Base-by-base conservation (phyloP, 768 basidiomycete genomes). In the Tephrocybe rancida region DNA sequence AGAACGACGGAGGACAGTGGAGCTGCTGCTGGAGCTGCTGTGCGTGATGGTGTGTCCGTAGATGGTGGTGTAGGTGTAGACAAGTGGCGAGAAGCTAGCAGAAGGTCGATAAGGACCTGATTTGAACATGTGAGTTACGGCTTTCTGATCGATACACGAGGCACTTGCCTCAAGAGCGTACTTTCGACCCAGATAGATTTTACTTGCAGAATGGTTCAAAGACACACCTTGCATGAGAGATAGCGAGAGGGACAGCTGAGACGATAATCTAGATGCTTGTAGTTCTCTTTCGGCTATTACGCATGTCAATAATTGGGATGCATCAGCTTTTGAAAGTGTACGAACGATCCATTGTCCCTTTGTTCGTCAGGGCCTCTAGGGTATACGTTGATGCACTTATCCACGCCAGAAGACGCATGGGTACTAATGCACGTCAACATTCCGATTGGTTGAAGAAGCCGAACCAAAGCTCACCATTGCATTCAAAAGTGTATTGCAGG, bases 401-500 rank as follows among this genome's bases (percentile, higher is more conserved):
- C 87, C 85, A 92, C 1, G 78, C 55, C 22, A 92, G 67, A 5
- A 90, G 63, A 48, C 87, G 78, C 0, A 83, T 81, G 3, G 90
- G 82, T 30, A 93, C 91, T 93, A 56, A 18, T 48, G 21, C 48
- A 44, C n/a, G 43, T 27, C 47, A 26, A 41, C 24, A 24, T 35
- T 14, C 19, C 9, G 5, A 39, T 35, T 21, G n/a, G 22, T 34
- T 24, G 30, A 45, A 35, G 9, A 25, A 43, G 16, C 35, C 34
- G 18, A 45, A 41, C 24, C 41, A 48, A 26, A 14, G 64, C 88
- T 55, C 60, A 92, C 92, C 75, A 63, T 94, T 94, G 68, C 87
- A 90, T 66, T 93, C 88, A 59, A 94, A 92, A 0, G 83, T 83
- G 59, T 88, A 83, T 64, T 94, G 92, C 37, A 92, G 70, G 9